phyloP scores from a whole-genome alignment of 2,329 filamentous ascomycete species.

The Botryosphaeria agaves region DNA sequence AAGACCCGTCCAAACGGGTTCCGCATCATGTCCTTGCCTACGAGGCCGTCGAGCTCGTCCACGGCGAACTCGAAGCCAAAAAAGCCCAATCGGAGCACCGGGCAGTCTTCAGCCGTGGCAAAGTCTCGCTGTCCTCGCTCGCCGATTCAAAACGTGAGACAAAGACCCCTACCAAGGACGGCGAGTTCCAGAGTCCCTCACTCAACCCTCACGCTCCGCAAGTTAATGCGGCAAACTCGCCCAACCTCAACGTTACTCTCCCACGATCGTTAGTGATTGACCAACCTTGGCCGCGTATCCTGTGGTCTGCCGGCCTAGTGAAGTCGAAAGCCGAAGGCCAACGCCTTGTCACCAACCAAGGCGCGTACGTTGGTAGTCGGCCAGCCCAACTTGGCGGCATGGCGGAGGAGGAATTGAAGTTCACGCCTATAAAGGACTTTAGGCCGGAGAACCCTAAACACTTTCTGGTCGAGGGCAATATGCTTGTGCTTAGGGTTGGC shows the following conservation, averaged over 20 bases:
- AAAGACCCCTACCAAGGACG: constrained; percentile 1
- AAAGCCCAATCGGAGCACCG: constrained; percentile 40
- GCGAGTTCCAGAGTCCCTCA: background rate
- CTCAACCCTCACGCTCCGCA: background rate
- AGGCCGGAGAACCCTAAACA: too few species aligned
- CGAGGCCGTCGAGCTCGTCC: constrained; percentile 66
- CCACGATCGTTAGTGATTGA: constrained; percentile 11
- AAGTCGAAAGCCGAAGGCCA: constrained; percentile 12
- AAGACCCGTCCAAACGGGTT: constrained; percentile 51
- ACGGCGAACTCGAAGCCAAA: constrained; percentile 48
- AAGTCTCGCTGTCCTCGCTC: constrained; percentile 1
- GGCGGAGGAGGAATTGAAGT: constrained; percentile 30
- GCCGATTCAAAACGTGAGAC: constrained; percentile 1
- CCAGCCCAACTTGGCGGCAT: constrained; percentile 22
- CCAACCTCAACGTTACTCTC: constrained; percentile 5
- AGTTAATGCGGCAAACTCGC: background rate
- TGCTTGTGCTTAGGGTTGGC: constrained; percentile 38
- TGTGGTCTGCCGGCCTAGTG: constrained; percentile 15
- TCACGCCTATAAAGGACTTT: too few species aligned
- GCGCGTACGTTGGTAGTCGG: constrained; percentile 13
- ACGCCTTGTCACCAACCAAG: constrained; percentile 13
- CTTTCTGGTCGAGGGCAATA: constrained; percentile 37
- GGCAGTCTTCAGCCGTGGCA: constrained; percentile 12
- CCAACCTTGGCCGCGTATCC: constrained; percentile 11
- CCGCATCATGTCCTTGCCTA: constrained; percentile 73